Conservation (phyloP, 495 filamentous ascomycete species). For the Podospora sp. region DNA sequence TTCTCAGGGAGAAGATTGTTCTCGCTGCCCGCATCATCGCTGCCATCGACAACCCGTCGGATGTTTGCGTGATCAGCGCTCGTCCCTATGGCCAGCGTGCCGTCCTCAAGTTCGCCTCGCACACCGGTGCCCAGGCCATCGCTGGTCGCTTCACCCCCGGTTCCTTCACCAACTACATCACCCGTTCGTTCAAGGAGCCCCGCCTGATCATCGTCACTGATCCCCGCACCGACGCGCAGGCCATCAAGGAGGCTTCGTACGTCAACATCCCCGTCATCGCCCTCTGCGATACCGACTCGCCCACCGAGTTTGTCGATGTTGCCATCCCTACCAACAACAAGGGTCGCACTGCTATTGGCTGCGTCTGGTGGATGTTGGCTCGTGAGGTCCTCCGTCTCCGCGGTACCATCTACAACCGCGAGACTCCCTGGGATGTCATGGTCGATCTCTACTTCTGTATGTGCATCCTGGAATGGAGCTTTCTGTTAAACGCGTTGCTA, state of each 20-base stretch:
- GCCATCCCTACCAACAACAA: slow-evolving; percentile 99
- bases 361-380: slow-evolving; percentile 99
- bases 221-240: slow-evolving; percentile 98
- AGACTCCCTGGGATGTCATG: slow-evolving; percentile 97
- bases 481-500: slow-evolving; percentile 18
- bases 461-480: slow-evolving; percentile 23
- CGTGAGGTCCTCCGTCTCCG: slow-evolving; percentile 99
- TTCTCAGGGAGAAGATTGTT: slow-evolving; percentile 94
- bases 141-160: slow-evolving; percentile 99
- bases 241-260: slow-evolving; percentile 99
- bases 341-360: slow-evolving; percentile 96
- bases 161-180: slow-evolving; percentile 99
- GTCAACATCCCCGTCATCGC: slow-evolving; percentile 99
- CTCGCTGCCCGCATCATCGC: slow-evolving; percentile 97
- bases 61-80: slow-evolving; percentile 98
- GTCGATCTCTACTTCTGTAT: slow-evolving; percentile 98
- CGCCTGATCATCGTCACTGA: slow-evolving; percentile 99
- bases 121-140: slow-evolving; percentile 97
- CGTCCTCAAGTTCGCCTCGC: slow-evolving; percentile 96
- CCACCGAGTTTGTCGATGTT: slow-evolving; percentile 98
- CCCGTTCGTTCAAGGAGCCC: slow-evolving; percentile 99
- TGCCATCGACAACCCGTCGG: slow-evolving; percentile 97
- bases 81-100: slow-evolving; percentile 99
- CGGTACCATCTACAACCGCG: slow-evolving; percentile 90
- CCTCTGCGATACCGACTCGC: slow-evolving; percentile 98